Conservation (phyloP, 768 basidiomycete genomes). For the Termitomyces sp. region DNA sequence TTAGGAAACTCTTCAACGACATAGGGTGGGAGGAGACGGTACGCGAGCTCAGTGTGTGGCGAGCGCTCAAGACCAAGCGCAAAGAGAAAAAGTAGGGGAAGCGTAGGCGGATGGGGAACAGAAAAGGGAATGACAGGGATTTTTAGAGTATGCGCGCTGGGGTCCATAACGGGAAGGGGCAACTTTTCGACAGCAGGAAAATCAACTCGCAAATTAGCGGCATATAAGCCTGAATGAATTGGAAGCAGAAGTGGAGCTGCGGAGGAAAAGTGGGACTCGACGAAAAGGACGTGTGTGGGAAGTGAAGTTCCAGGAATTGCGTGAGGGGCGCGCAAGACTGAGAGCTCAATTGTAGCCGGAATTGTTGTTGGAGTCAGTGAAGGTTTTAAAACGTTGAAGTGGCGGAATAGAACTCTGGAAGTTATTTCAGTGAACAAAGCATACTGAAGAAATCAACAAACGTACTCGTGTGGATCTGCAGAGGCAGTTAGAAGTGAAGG, state of each 20-base stretch:
- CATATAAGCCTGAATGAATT: constrained; percentile 44
- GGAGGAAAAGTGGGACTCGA: constrained; percentile 24
- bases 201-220: constrained; percentile 29
- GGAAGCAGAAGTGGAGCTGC: constrained; percentile 43
- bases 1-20: constrained; percentile 62
- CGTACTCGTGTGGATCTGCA: constrained; percentile 30
- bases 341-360: constrained; percentile 44
- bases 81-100: constrained; percentile 56
- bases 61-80: constrained; percentile 45
- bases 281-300: constrained; percentile 56
- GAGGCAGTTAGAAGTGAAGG: constrained; percentile 26
- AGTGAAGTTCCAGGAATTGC: constrained; percentile 28
- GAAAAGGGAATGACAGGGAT: constrained; percentile 46
- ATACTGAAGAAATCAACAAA: not conserved
- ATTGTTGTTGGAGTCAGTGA: constrained; percentile 16
- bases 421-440: not conserved
- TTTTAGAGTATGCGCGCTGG: constrained; percentile 26
- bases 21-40: constrained; percentile 46
- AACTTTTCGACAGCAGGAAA: constrained; percentile 26
- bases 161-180: constrained; percentile 21
- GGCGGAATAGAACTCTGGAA: constrained; percentile 38
- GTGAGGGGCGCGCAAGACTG: constrained; percentile 26
- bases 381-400: constrained; percentile 34
- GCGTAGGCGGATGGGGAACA: constrained; percentile 49
- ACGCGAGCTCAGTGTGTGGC: constrained; percentile 40